A percentile compares a stretch with the other conserved stretches of the same genome.
phyloP scores from a whole-genome alignment of 2,329 filamentous ascomycete genomes.

The Fusarium mangiferae region DNA sequence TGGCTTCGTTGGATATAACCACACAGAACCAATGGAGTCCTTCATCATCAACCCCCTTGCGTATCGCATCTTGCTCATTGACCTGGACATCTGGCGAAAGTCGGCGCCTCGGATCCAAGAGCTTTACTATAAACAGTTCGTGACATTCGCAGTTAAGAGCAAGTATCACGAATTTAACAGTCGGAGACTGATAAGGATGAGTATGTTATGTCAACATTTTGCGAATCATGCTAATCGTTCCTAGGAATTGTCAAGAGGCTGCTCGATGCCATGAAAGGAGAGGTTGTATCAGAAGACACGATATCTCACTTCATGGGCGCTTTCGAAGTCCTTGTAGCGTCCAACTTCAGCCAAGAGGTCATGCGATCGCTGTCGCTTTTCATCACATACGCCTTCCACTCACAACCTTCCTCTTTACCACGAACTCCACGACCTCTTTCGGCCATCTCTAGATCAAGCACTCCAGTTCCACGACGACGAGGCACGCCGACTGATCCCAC shows the following conservation, averaged over 20 bases:
- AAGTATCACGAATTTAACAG: constrained; percentile 94
- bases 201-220: constrained; percentile 62
- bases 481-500: constrained; percentile 50
- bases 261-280: constrained; percentile 89
- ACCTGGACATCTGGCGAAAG: constrained; percentile 92
- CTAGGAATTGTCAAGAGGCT: constrained; percentile 89
- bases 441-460: constrained; percentile 53
- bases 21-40: constrained; percentile 81
- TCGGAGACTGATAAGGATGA: constrained; percentile 86
- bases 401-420: constrained; percentile 58
- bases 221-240: constrained; percentile 23
- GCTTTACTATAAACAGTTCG: constrained; percentile 93
- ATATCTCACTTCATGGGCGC: constrained; percentile 81
- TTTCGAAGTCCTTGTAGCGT: constrained; percentile 81
- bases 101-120: constrained; percentile 81
- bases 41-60: constrained; percentile 96
- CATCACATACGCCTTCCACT: constrained; percentile 90
- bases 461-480: constrained; percentile 52
- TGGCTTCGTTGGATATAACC: constrained; percentile 88
- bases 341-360: constrained; percentile 84
- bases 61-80: constrained; percentile 90
- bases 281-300: constrained; percentile 77
- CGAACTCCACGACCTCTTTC: constrained; percentile 62
- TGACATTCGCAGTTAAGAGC: constrained; percentile 87
- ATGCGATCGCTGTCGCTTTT: constrained; percentile 89